A percentile compares a stretch with the other conserved stretches of the same genome.
Conservation (phyloP, 2,329 filamentous ascomycete genomes). For the Aspergillus sp. region DNA sequence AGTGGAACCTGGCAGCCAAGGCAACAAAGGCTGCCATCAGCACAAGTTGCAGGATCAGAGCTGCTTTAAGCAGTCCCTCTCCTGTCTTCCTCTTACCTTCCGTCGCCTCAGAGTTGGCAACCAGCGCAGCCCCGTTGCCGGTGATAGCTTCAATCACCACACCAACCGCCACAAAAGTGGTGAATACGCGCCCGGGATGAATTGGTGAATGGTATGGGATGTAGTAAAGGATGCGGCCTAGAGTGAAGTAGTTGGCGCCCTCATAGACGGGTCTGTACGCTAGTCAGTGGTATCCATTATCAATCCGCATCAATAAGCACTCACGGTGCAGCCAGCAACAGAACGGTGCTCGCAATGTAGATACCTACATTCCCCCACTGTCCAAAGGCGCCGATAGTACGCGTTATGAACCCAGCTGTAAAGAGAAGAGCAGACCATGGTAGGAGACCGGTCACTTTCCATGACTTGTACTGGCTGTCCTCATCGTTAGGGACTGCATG, state of each 20-base stretch:
- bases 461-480: slow-evolving; percentile 42
- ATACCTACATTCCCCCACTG: slow-evolving; percentile 39
- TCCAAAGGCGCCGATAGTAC: slow-evolving; percentile 40
- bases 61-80: slow-evolving; percentile 51
- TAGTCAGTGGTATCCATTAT: background rate
- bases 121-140: slow-evolving; percentile 53
- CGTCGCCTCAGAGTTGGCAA: slow-evolving; percentile 44
- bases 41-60: slow-evolving; percentile 54
- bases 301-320: slow-evolving; percentile 7
- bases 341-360: slow-evolving; percentile 43
- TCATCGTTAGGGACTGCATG: slow-evolving; percentile 7
- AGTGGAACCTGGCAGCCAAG: slow-evolving; percentile 51
- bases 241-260: slow-evolving; percentile 54
- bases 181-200: slow-evolving; percentile 61
- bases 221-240: slow-evolving; percentile 54
- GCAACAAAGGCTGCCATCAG: slow-evolving; percentile 54
- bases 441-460: slow-evolving; percentile 45
- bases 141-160: slow-evolving; percentile 52
- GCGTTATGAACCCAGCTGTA: slow-evolving; percentile 40
- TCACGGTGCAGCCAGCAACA: slow-evolving; percentile 45
- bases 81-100: slow-evolving; percentile 44
- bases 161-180: slow-evolving; percentile 58
- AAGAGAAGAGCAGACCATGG: slow-evolving; percentile 47
- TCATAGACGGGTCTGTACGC: slow-evolving; percentile 42
- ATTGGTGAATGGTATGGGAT: slow-evolving; percentile 52